Evolutionary conservation across 306 rosid species (phyloP).

Genomic region (Vachellia pachyceras): DNA sequence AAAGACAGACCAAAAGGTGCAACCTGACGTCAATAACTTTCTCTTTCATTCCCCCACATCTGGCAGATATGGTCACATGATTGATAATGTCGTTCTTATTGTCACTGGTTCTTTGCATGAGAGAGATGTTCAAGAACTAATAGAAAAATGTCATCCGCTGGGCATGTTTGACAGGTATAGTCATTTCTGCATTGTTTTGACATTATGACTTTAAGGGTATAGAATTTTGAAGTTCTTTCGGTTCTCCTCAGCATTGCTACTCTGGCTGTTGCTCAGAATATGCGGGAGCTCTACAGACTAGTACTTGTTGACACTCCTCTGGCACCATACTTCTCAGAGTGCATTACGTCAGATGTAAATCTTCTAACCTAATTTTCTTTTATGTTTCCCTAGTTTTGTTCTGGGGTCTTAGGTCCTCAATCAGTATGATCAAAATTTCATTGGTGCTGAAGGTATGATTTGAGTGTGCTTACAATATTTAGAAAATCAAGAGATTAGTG

Average conservation of each 20-base stretch:
- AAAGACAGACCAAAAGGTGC: background rate
- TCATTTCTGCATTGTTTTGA: constrained; percentile 19
- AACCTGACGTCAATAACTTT: constrained; percentile 15
- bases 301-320: constrained; percentile 98
- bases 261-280: constrained; percentile 96
- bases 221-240: constrained; percentile 5
- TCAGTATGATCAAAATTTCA: background rate
- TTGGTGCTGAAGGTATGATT: background rate
- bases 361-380: background rate
- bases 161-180: constrained; percentile 98
- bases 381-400: constrained; percentile 1
- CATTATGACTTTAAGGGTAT: background rate
- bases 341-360: constrained; percentile 92
- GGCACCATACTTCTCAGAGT: constrained; percentile 99
- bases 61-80: constrained; percentile 97
- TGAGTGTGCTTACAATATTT: background rate
- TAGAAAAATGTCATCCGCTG: constrained; percentile 97
- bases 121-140: constrained; percentile 96
- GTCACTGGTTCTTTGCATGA: constrained; percentile 99
- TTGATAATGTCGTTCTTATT: constrained; percentile 95
- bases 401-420: background rate
- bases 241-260: constrained; percentile 87
- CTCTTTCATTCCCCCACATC: constrained; percentile 18
- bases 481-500: constrained; percentile 5
- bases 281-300: constrained; percentile 96